Conservation (phyloP, 345 rosid genomes). For the Combretum micranthum region DNA sequence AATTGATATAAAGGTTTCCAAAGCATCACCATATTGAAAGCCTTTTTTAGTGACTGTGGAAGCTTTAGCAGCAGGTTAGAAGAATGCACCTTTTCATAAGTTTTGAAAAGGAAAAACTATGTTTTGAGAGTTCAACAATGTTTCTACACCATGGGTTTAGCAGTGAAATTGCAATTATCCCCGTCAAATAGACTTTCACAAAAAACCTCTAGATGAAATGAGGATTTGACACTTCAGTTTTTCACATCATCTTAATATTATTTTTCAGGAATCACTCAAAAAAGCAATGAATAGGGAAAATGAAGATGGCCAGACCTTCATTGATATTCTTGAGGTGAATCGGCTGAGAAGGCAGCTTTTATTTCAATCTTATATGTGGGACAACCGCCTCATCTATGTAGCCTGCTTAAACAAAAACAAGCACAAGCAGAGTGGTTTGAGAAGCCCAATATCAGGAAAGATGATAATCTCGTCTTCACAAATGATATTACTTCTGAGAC, state of each 20-base stretch:
- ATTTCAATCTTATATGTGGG: conserved; percentile 88
- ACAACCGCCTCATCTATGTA: conserved; percentile 63
- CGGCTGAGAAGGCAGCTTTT: conserved; percentile 69
- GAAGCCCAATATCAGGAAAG: conserved; percentile 26
- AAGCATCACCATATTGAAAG: too few relatives aligned
- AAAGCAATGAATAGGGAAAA: conserved; percentile 49
- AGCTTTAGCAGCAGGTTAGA: too few relatives aligned
- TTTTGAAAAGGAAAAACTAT: too few relatives aligned
- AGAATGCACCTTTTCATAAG: too few relatives aligned
- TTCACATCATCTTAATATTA: conserved; percentile 5
- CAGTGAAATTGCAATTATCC: too few relatives aligned
- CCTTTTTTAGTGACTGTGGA: too few relatives aligned
- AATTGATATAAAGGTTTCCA: too few relatives aligned
- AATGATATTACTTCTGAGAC: conserved; percentile 34
- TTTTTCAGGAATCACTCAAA: conserved; percentile 57
- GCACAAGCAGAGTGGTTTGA: conserved; percentile 26
- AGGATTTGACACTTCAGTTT: too few relatives aligned
- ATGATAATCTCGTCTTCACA: conserved; percentile 31
- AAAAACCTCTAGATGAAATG: too few relatives aligned
- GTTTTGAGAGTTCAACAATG: too few relatives aligned
- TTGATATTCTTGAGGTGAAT: conserved; percentile 84
- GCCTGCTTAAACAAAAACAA: conserved; percentile 34
- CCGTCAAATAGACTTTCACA: too few relatives aligned
- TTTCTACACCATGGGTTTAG: too few relatives aligned
- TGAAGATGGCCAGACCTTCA: conserved; percentile 43